Conservation (phyloP, 106 monocot genomes). For the Cymbidium sinense region DNA sequence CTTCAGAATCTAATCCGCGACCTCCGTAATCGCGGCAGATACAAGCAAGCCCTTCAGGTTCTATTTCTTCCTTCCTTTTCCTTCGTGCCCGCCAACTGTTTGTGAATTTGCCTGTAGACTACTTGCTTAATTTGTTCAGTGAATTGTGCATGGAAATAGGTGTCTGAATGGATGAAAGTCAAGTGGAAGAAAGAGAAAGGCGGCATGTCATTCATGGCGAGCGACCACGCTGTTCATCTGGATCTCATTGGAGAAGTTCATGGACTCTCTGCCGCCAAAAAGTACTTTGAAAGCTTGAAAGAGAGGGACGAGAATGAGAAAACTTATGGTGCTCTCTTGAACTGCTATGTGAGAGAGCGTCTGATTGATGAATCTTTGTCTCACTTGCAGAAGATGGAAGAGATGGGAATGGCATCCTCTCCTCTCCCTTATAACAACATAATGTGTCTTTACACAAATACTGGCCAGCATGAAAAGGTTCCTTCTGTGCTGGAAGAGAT, state of each 20-base stretch:
- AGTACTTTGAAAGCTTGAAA: constrained; percentile 50
- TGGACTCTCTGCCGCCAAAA: constrained; percentile 43
- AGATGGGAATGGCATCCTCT: constrained; percentile 45
- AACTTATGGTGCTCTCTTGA: constrained; percentile 65
- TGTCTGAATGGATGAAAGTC: constrained; percentile 23
- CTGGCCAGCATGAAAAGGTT: constrained; percentile 55
- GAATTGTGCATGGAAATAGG: neutral
- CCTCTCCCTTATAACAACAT: constrained; percentile 65
- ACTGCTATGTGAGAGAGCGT: constrained; percentile 64
- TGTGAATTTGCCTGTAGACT: neutral
- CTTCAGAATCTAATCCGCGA: constrained; percentile 42
- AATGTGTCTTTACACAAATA: constrained; percentile 69
- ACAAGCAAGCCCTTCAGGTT: constrained; percentile 67
- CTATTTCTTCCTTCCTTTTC: neutral
- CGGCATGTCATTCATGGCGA: constrained; percentile 22
- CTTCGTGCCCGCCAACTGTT: neutral
- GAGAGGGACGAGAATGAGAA: constrained; percentile 54
- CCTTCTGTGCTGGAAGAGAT: constrained; percentile 55
- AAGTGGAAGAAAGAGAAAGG: constrained; percentile 67
- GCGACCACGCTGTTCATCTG: constrained; percentile 68
- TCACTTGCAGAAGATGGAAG: constrained; percentile 69
- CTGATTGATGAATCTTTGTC: constrained; percentile 47
- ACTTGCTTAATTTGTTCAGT: neutral
- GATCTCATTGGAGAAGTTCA: constrained; percentile 66
- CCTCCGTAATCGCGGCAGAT: constrained; percentile 45